Evolutionary conservation across 768 basidiomycete genomes (phyloP), one percentile per base, ranked within the genome.

Genomic region (Xanthoconium purpureum): DNA sequence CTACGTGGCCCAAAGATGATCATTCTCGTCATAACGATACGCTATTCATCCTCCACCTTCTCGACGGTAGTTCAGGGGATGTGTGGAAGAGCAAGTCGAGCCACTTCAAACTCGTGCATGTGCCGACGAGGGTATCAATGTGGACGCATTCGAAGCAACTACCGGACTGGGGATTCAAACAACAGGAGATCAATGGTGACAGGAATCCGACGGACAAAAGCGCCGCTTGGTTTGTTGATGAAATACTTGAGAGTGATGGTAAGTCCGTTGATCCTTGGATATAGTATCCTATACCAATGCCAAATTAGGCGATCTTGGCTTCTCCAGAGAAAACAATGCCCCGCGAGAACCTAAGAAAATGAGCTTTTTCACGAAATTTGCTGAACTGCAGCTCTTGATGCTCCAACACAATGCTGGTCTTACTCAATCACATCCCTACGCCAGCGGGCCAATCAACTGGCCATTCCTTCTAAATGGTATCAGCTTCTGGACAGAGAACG

Each of bases 321-420:
- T 64, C 81, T 84, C n/a, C 77, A 75, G 28, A 78, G 74, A 52
- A 73, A 71, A 72, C 14, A 80, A 80, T 24, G 64, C 47, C n/a
- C 54, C 76, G 13, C 94, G 90, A 69, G 75, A 82, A 52, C 88
- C 91, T 18, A 94, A 91, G 75, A 78, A 76, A 50, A 81, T 94
- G 78, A 89, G 85, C 71, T 99, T 99, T 75, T 91, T 99, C 80
- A 88, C 80, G 71, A 98, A 99, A 74, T 98, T 95, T 65, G 83
- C 78, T 30, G 96, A 99, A 71, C 77, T 98, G 33, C 97, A 99
- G 66, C 74, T 96, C 43, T 77, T 96, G 54, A 98, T 98, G 96
- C 75, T 98, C 61, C 94, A 97, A 69, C 97, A 99, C 77, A 99
- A 99, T 66, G 95, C 97, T n/a, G 97, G 94, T 20, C 78, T 99